Conservation (phyloP, 129 eudicot genomes). For the Arctium lappa region DNA sequence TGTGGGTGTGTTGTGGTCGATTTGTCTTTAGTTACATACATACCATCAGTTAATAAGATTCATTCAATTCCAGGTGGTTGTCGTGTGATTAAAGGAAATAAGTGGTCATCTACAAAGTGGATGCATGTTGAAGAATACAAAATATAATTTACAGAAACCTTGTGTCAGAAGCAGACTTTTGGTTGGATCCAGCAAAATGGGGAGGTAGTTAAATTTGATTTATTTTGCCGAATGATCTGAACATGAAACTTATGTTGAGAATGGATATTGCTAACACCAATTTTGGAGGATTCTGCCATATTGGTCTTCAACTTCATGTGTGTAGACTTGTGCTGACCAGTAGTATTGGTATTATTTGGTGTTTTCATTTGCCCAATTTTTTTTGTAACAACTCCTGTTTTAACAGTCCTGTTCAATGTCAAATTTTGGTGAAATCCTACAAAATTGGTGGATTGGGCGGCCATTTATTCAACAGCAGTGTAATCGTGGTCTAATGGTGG, state of each 20-base stretch:
- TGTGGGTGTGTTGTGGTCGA: constrained; percentile 30
- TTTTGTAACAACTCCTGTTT: too few relatives aligned
- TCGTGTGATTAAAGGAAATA: constrained; percentile 93
- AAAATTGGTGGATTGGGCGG: too few relatives aligned
- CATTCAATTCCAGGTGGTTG: constrained; percentile 67
- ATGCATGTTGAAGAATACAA: constrained; percentile 89
- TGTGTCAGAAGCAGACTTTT: constrained; percentile 97
- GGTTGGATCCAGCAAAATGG: constrained; percentile 99
- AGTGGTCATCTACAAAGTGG: constrained; percentile 98
- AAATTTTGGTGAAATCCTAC: too few relatives aligned
- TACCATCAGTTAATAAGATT: background rate
- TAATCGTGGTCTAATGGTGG: too few relatives aligned
- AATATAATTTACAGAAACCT: constrained; percentile 59
- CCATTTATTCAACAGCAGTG: too few relatives aligned
- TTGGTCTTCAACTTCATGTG: too few relatives aligned
- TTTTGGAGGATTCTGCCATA: background rate
- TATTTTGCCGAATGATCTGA: background rate
- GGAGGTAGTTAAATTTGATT: constrained; percentile 58
- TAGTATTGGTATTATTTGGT: too few relatives aligned
- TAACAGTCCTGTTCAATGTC: too few relatives aligned
- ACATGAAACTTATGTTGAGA: background rate
- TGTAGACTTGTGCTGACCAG: too few relatives aligned
- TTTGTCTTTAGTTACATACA: background rate
- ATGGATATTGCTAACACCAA: background rate
- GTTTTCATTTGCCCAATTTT: too few relatives aligned